These are phyloP conservation scores for Mycothermus thermophilus DNA, from an alignment of 495 filamentous ascomycete genomes.

Conservation along the genomic window DNA sequence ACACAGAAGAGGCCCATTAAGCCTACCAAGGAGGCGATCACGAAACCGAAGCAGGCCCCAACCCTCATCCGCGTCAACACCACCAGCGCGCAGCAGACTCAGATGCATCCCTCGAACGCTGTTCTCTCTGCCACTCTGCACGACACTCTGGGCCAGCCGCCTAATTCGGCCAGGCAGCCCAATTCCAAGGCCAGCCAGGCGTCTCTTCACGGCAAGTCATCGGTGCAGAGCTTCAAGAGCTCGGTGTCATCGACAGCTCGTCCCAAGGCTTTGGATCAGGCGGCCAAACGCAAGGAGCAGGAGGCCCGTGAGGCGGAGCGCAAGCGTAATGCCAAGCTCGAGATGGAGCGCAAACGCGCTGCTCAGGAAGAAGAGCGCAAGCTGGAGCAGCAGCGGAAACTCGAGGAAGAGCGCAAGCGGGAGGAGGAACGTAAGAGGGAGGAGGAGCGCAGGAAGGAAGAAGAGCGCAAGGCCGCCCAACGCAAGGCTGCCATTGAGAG, in stretches of 20 bases:
- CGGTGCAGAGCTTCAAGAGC: conserved; percentile 54
- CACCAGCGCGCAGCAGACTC: conserved; percentile 45
- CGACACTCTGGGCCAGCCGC: conserved; percentile 42
- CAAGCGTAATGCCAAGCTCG: conserved; percentile 65
- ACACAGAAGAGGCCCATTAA: conserved; percentile 51
- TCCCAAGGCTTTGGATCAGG: conserved; percentile 47
- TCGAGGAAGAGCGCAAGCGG: conserved; percentile 36
- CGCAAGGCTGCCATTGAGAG: conserved; percentile 60
- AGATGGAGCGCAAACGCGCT: conserved; percentile 62
- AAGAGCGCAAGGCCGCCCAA: conserved; percentile 29
- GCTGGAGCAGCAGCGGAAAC: conserved; percentile 36
- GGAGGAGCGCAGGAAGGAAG: conserved; percentile 36
- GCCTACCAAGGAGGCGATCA: conserved; percentile 50
- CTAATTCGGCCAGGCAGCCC: conserved; percentile 17
- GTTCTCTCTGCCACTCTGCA: conserved; percentile 43
- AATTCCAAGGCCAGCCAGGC: conserved; percentile 54
- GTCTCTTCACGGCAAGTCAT: conserved; percentile 50
- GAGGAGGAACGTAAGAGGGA: conserved; percentile 39
- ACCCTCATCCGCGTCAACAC: conserved; percentile 69
- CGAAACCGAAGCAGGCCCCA: conserved; percentile 58
- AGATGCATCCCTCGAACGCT: conserved; percentile 46
- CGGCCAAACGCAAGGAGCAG: conserved; percentile 38
- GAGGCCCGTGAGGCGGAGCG: conserved; percentile 65
- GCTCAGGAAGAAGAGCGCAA: conserved; percentile 44
- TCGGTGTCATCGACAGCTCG: conserved; percentile 47